These are phyloP conservation scores for Trypanosoma cruzi DNA, from an alignment of 208 protist genomes.

Conservation along the genomic window DNA sequence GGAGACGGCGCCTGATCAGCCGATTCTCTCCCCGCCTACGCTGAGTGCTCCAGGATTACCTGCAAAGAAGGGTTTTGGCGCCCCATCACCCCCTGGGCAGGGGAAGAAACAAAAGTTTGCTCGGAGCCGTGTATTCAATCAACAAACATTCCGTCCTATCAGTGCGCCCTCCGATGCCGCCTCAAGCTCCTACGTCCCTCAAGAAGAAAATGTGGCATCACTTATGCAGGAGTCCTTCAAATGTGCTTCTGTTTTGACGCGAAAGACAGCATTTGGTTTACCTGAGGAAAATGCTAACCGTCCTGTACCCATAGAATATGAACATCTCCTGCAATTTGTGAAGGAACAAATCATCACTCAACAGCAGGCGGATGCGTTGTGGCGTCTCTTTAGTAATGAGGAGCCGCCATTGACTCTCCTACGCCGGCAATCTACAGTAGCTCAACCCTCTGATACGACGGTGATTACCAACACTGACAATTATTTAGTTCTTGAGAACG, in stretches of 20 bases:
- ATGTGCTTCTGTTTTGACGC: constrained; percentile 61
- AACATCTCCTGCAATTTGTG: constrained; percentile 78
- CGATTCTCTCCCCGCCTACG: constrained; percentile 21
- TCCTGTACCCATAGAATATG: constrained; percentile 70
- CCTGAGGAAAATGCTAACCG: constrained; percentile 33
- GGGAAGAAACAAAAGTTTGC: constrained; percentile 53
- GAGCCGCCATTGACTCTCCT: constrained; percentile 25
- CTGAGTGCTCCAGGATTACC: neutral
- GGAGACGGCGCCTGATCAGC: constrained; percentile 74
- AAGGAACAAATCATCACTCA: constrained; percentile 82
- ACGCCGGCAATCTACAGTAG: constrained; percentile 7
- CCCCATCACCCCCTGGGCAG: constrained; percentile 8
- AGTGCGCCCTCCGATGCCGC: constrained; percentile 45
- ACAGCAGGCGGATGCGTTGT: constrained; percentile 68
- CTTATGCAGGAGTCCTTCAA: constrained; percentile 61
- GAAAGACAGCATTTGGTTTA: constrained; percentile 56
- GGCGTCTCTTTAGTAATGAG: constrained; percentile 63
- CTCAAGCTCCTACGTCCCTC: constrained; percentile 10
- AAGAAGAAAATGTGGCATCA: constrained; percentile 8
- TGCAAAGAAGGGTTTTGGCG: constrained; percentile 9
- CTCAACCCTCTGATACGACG: neutral
- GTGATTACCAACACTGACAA: neutral
- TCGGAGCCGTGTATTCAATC: constrained; percentile 58
- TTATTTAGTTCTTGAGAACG: neutral
- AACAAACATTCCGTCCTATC: constrained; percentile 68